Evolutionary conservation across 331 rosid species (phyloP).

Genomic region (Stylosanthes scabra): DNA sequence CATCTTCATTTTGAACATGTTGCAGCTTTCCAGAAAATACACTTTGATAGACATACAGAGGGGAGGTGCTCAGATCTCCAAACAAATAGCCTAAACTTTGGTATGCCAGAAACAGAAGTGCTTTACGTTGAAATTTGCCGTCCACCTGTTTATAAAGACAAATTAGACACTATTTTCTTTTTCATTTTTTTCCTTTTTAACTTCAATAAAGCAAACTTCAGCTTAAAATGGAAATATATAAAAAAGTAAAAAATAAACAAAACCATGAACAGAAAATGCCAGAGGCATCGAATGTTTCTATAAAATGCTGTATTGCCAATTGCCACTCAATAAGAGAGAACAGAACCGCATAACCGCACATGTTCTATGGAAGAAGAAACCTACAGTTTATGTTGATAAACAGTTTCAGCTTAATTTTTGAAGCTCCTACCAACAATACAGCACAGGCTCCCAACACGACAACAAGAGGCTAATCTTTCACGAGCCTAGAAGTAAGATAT

Average conservation of each 20-base stretch:
- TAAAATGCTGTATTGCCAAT: conserved; percentile 2
- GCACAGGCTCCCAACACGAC: conserved; percentile 1
- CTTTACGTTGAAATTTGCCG: conserved; percentile 43
- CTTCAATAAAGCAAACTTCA: conserved; percentile 9
- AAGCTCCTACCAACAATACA: neutral
- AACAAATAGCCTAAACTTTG: conserved; percentile 85
- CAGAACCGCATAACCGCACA: conserved; percentile 6
- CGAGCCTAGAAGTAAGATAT: conserved; percentile 5
- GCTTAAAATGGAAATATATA: conserved; percentile 28
- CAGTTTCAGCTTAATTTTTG: neutral
- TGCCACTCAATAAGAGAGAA: neutral
- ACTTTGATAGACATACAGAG: conserved; percentile 78
- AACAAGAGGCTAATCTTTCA: conserved; percentile 27
- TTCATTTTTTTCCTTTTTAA: neutral
- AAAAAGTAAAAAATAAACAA: conserved; percentile 11
- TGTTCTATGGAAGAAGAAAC: neutral
- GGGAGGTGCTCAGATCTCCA: conserved; percentile 80
- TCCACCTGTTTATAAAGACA: conserved; percentile 56
- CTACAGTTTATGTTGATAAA: conserved; percentile 4
- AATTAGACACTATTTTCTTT: neutral
- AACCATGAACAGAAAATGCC: conserved; percentile 1
- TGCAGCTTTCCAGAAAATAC: conserved; percentile 70
- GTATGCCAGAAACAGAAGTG: conserved; percentile 61
- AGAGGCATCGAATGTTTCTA: neutral
- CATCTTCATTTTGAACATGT: conserved; percentile 67